phyloP scores from a whole-genome alignment of 2,329 filamentous ascomycete genomes.

The Aureobasidium vineae region DNA sequence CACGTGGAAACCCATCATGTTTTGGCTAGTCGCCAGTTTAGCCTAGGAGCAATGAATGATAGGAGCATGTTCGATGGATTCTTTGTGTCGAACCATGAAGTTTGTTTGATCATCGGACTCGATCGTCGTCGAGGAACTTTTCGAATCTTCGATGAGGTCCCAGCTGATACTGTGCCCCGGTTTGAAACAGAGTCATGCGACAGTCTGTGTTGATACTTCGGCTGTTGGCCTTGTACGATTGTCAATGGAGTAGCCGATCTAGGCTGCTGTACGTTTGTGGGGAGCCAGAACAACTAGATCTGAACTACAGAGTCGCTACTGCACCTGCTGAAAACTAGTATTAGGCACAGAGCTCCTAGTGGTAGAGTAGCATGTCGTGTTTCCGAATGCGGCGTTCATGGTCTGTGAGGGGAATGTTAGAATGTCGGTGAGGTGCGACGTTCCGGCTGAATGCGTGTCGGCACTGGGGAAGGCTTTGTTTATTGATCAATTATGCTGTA shows the following conservation, averaged over 20 bases:
- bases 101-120: not conserved
- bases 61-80: not conserved
- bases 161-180: not conserved
- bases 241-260: not conserved
- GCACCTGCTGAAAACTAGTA: not conserved
- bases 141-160: not conserved
- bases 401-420: not conserved
- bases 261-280: not conserved
- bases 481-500: conserved; percentile 11
- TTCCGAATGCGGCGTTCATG: not conserved
- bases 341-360: not conserved
- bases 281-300: not conserved
- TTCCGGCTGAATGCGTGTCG: not conserved
- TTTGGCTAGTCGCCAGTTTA: not conserved
- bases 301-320: not conserved
- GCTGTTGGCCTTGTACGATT: not conserved
- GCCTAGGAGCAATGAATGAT: not conserved
- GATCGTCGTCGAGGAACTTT: not conserved
- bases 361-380: conserved; percentile 7
- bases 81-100: not conserved
- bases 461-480: not conserved
- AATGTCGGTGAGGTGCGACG: conserved; percentile 16
- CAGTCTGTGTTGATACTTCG: not conserved
- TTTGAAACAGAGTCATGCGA: not conserved
- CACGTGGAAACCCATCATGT: not conserved